Evolutionary conservation across 805 yeast species (phyloP), one percentile per base, ranked within the genome.

Genomic region (Zygotorulaspora florentina): DNA sequence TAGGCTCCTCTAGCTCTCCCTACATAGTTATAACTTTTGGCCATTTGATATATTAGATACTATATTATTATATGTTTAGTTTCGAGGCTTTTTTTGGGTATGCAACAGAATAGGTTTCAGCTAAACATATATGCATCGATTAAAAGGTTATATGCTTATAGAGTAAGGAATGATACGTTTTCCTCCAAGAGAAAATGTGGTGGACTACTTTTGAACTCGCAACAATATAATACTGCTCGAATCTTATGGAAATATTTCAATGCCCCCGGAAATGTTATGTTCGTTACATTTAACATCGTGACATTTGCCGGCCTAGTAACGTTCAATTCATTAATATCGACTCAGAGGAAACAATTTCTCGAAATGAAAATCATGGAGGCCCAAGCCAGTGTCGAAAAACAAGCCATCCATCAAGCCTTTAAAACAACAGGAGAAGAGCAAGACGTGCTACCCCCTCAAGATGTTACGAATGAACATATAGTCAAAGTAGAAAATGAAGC

Each of bases 251-350:
- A 63, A 2, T 70, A 70, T 53, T 64, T 67, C 43, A 67, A 64
- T 45, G 67, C 70, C 1, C 74, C 74, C 3, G 62, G 67, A 0
- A 70, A 70, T 51, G 46, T 68, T 2, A 46, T 67, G 54, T 70
- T 70, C 46, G 57, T 70, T 1, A 57, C 71, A 0, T 64, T 71
- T 1, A 70, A 70, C 42, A 35, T 70, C 0, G 50, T 68, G 1
- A 61, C 69, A 2, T 53, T 70, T 23, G 62, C 64, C 1, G 68
- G 69, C 5, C 47, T 67, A 3, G 62, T 62, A 5, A 56, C 68
- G 1, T 67, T 65, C 51, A 55, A 66, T 27, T 59, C 69, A 0
- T 34, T 66, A 28, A 50, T 56, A 3, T 52, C 61, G 6, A n/a
- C 47, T 30, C 35, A 48, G 42, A 36, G 53, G 45, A 50, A 42